These are phyloP conservation scores for Verticillium albo-atrum DNA, from an alignment of 2,329 filamentous ascomycete species.

Conservation along the genomic window DNA sequence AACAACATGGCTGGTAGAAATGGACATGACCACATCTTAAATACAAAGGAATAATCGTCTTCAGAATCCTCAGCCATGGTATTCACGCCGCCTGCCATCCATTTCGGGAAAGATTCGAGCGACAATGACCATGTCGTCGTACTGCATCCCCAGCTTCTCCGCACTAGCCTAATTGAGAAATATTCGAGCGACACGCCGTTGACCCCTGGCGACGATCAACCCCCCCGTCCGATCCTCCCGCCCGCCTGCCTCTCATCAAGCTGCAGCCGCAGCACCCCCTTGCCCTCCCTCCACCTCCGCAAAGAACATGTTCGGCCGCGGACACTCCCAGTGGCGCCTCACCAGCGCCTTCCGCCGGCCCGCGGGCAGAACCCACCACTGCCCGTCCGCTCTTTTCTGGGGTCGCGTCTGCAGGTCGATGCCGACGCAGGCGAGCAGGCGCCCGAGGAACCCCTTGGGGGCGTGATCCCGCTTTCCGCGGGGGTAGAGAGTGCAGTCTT, in stretches of 20 bases:
- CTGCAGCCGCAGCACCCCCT: neutral
- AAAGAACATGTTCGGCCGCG: neutral
- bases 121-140: neutral
- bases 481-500: constrained; percentile 2
- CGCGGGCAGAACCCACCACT: neutral
- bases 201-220: neutral
- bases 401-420: constrained; percentile 2
- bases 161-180: neutral
- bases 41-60: too few relatives aligned
- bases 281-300: neutral
- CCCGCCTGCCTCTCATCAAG: neutral
- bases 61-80: too few relatives aligned
- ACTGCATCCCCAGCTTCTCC: neutral
- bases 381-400: neutral
- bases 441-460: neutral
- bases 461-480: neutral
- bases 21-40: neutral
- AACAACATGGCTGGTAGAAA: too few relatives aligned
- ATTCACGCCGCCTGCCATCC: neutral
- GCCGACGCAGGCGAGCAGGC: neutral
- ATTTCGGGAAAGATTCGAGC: neutral
- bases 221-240: neutral
- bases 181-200: neutral
- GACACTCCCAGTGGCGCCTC: neutral
- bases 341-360: neutral